Evolutionary conservation across 139 green algal genomes (phyloP).

Genomic region (Microglena sp.): DNA sequence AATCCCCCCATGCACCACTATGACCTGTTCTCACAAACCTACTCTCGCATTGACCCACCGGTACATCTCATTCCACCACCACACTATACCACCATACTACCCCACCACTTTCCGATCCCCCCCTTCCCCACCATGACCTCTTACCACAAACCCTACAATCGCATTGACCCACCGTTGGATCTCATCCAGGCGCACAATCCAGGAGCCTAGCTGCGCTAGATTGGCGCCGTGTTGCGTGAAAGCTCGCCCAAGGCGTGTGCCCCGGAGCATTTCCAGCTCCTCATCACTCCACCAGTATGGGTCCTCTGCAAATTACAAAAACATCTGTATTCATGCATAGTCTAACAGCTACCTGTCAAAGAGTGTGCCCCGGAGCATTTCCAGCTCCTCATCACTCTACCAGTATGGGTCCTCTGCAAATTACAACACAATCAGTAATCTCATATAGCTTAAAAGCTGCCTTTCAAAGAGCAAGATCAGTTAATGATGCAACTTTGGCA

Average conservation of each 20-base stretch:
- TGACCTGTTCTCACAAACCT: too few relatives aligned
- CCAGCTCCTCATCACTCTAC: constrained; percentile 18
- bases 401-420: constrained; percentile 39
- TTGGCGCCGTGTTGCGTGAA: constrained; percentile 16
- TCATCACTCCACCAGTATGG: constrained; percentile 29
- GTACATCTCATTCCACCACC: too few relatives aligned
- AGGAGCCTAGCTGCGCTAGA: constrained; percentile 11
- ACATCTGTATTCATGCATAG: too few relatives aligned
- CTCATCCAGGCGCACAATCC: constrained; percentile 12
- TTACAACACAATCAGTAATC: too few relatives aligned
- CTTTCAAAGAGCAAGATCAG: constrained; percentile 20
- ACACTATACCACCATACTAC: too few relatives aligned
- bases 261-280: constrained; percentile 22
- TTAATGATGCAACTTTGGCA: too few relatives aligned
- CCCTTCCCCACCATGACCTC: neutral
- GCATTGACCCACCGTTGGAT: constrained; percentile 11
- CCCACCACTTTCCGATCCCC: neutral
- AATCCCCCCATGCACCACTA: too few relatives aligned
- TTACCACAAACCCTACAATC: neutral
- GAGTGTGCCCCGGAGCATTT: constrained; percentile 31
- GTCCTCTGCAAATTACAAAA: constrained; percentile 38
- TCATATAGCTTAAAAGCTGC: too few relatives aligned
- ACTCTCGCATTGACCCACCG: too few relatives aligned
- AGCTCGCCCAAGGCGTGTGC: constrained; percentile 27
- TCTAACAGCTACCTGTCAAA: constrained; percentile 13